Base-by-base conservation (phyloP, 352 stramenopile genomes). In the Globisporangium orthogonon region DNA sequence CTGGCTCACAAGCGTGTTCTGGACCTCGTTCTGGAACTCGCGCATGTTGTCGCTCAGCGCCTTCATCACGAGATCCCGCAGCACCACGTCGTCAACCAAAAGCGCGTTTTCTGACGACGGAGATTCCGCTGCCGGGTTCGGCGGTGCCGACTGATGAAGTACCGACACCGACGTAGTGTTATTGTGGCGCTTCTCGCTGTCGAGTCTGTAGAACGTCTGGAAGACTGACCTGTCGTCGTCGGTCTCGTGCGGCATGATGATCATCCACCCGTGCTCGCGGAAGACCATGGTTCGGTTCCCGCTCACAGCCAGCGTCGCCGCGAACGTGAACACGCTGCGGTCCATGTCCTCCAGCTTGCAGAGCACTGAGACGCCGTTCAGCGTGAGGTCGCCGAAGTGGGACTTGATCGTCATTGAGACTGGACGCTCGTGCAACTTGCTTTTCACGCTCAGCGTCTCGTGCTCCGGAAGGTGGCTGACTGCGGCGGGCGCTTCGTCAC, bases 241-340 rank as follows among this genome's bases (percentile, higher is more conserved):
- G 10, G 54, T 41, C 33, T 30, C n/a, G 9, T 39, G 40, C 44
- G 54, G 54, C 14, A 45, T 18, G 6, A 59, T 39, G 33, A 59
- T 59, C 44, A 59, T 59, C 54, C 54, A 59, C 30, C 54, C 54
- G 31, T 59, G 49, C 33, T 59, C 54, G 30, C 54, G 54, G 18
- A 59, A 59, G n/a, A 59, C 44, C 5, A 59, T 47, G 15, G 41
- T 13, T 7, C 41, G 41, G 41, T 47, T 47, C 41, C 41, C 41
- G n/a, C 41, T 47, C 41, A 47, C 41, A n/a, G 41, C 41, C 41
- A 47, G 41, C 41, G 41, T 47, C n/a, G 44, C 44, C 5, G 54
- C 54, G 29, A 59, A 59, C n/a, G 54, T 59, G 33, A 59, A 59
- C 54, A 52, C 54, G 30, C 43, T 59, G 18, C 54, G 54, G 13